phyloP scores from a whole-genome alignment of 768 basidiomycete genomes.

The Termitomyces sp. region DNA sequence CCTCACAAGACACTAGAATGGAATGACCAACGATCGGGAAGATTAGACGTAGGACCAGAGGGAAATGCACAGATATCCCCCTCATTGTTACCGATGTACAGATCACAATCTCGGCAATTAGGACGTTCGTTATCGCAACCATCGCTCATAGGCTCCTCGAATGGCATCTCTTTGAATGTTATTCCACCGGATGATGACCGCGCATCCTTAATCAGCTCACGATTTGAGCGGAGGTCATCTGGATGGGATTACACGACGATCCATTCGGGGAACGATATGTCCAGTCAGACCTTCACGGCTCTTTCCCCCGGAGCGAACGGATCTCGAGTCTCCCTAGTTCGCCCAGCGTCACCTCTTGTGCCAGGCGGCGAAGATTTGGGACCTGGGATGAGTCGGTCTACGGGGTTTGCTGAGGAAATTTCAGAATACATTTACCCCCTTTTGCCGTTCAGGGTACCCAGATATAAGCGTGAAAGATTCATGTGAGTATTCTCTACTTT shows the following conservation, averaged over 20 bases:
- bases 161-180: not conserved
- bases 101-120: not conserved
- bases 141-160: not conserved
- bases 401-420: not conserved
- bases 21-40: not conserved
- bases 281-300: not conserved
- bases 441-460: constrained; percentile 3
- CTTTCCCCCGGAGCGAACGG: not conserved
- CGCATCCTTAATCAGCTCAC: not conserved
- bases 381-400: not conserved
- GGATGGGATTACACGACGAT: not conserved
- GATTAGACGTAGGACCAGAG: not conserved
- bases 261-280: not conserved
- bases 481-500: not conserved
- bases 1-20: not conserved
- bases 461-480: constrained; percentile 4
- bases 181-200: not conserved
- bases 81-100: not conserved
- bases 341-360: not conserved
- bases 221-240: not conserved
- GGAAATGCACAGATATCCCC: not conserved
- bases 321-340: not conserved
- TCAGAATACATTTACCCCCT: not conserved
- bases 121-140: not conserved
- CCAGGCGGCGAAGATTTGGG: not conserved